Evolutionary conservation across 2,329 filamentous ascomycete species (phyloP), one percentile per base, ranked within the genome.

Genomic region (Curvularia eragrostidis): DNA sequence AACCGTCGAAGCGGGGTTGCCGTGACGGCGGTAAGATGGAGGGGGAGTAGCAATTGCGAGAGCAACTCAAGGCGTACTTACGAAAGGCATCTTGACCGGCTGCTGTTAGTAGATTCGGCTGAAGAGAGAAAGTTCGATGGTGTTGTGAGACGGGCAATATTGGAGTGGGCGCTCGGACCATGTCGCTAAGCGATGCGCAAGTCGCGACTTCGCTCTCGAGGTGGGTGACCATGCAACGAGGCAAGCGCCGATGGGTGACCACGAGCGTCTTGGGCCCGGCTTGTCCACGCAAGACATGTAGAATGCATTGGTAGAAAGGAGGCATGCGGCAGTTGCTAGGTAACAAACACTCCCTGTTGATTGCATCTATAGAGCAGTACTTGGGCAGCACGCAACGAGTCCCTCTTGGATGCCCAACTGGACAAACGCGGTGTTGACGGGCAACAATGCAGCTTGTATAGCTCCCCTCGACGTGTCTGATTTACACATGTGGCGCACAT

Each of bases 31-130:
- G 68, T 61, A 46, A 47, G 48, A 50, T 53, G 53, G 41, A n/a
- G 7, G 10, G 28, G 30, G 34, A 42, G 24, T 23, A 48, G n/a
- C 48, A 38, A 53, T 58, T 54, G 54, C 54, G 47, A 48, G 30
- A 54, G 60, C 38, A 54, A 59, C 58, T 65, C 64, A 69, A 60
- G 72, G 59, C 56, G 56, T 65, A 79, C 79, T 80, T 81, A 81
- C 80, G 77, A 77, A 77, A 78, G 80, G 78, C 80, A 82, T 82
- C 61, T 73, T 76, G 75, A 70, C 47, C 47, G 47, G 62, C 59
- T 70, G 66, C 62, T 66, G 59, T 67, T 69, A 66, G 67, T 69
- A 64, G 64, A 64, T 62, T 66, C 65, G 61, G 61, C 63, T 68
- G 62, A 41, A 34, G 59, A 54, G 56, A 49, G 62, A 64, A 69